Percentiles rank a stretch among this genome's conserved stretches.
Evolutionary conservation across 2,329 filamentous ascomycete genomes (phyloP).

Genomic region (Xylariaceae sp.): DNA sequence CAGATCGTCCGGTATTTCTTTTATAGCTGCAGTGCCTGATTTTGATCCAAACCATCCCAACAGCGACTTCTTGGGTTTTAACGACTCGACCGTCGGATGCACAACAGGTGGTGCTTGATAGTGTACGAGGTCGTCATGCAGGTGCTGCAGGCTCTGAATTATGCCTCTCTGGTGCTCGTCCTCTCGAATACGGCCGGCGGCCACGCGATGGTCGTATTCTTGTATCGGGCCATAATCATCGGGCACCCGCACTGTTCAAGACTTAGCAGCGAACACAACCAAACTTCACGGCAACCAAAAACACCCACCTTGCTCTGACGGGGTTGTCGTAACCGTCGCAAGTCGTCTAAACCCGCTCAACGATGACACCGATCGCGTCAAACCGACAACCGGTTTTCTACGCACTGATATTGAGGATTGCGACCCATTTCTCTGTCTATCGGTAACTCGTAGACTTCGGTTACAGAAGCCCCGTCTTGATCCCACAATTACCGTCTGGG

Average conservation of each 20-base stretch:
- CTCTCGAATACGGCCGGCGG: conserved; percentile 73
- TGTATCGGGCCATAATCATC: conserved; percentile 70
- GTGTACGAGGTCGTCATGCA: conserved; percentile 77
- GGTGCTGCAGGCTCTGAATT: conserved; percentile 83
- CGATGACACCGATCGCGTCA: conserved; percentile 4
- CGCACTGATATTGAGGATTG: conserved; percentile 8
- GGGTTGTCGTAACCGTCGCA: conserved; percentile 23
- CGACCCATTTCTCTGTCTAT: conserved; percentile 23
- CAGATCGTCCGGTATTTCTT: conserved; percentile 68
- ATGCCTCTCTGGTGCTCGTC: conserved; percentile 93
- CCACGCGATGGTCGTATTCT: conserved; percentile 85
- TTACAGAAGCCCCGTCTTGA: conserved; percentile 13
- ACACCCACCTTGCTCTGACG: conserved; percentile 26
- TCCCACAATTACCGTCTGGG: conserved; percentile 20
- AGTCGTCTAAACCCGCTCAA: conserved; percentile 17
- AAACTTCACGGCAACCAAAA: neutral
- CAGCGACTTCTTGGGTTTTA: conserved; percentile 59
- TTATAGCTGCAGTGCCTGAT: conserved; percentile 43
- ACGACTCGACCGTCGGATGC: conserved; percentile 75
- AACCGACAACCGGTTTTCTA: conserved; percentile 1
- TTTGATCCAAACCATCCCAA: conserved; percentile 63
- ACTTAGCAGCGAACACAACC: conserved; percentile 5
- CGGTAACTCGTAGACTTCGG: conserved; percentile 22
- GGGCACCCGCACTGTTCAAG: conserved; percentile 15
- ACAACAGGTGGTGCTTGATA: conserved; percentile 76